Evolutionary conservation across 2,329 filamentous ascomycete species (phyloP).

Genomic region (Pseudocercospora vitis): DNA sequence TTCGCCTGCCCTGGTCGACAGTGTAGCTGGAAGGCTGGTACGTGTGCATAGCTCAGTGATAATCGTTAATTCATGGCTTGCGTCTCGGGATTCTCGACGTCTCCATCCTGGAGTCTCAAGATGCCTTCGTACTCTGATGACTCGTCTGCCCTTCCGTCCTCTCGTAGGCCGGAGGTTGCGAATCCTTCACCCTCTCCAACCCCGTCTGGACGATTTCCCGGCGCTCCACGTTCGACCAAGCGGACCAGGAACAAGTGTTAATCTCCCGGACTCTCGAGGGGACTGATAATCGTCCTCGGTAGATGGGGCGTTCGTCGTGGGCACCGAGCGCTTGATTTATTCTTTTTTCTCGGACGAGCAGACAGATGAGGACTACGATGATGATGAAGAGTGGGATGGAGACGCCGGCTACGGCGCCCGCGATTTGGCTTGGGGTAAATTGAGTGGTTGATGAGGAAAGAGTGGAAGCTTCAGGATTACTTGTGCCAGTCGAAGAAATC

Average conservation of each 20-base stretch:
- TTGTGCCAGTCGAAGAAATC: too few species aligned
- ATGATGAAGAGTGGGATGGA: conserved; percentile 12
- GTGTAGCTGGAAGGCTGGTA: too few species aligned
- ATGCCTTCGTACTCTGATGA: neutral
- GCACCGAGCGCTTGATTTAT: conserved; percentile 4
- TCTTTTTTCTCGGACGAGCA: conserved; percentile 10
- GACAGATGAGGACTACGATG: conserved; percentile 9
- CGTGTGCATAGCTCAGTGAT: too few species aligned
- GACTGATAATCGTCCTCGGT: neutral
- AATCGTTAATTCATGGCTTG: too few species aligned
- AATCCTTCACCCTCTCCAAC: neutral
- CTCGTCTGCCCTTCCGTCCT: neutral
- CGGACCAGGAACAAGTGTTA: conserved; percentile 13
- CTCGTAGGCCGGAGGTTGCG: neutral
- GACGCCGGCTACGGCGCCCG: conserved; percentile 9
- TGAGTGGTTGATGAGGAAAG: conserved; percentile 8
- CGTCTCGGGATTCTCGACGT: too few species aligned
- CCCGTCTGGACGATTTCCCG: too few species aligned
- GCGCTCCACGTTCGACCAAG: too few species aligned
- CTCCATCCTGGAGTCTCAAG: neutral
- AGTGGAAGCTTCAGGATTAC: neutral
- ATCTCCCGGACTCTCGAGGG: conserved; percentile 7
- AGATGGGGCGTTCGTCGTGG: conserved; percentile 7
- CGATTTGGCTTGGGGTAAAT: neutral
- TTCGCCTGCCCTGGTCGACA: too few species aligned